These are phyloP conservation scores for Arthromyces matolae DNA, from an alignment of 768 basidiomycete genomes.

Conservation along the genomic window DNA sequence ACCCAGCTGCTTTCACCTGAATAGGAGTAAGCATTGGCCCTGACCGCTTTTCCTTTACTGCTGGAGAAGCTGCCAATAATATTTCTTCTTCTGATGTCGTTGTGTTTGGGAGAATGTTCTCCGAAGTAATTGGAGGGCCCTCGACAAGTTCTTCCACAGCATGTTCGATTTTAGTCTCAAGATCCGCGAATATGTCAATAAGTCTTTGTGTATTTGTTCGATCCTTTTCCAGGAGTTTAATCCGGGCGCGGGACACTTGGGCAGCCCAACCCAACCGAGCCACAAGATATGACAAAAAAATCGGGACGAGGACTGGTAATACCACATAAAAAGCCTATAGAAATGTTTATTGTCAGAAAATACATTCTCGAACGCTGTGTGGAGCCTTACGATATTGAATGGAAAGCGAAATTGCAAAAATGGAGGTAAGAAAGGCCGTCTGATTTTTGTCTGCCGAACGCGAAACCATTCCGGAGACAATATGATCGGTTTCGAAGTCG, in stretches of 20 bases:
- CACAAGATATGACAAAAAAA: slow-evolving; percentile 50
- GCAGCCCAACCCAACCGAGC: slow-evolving; percentile 56
- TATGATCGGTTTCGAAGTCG: slow-evolving; percentile 33
- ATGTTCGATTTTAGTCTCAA: slow-evolving; percentile 61
- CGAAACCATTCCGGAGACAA: slow-evolving; percentile 46
- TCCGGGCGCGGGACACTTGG: slow-evolving; percentile 58
- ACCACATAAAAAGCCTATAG: slow-evolving; percentile 47
- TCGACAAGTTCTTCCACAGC: slow-evolving; percentile 60
- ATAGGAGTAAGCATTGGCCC: slow-evolving; percentile 45
- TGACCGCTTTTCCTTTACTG: slow-evolving; percentile 1
- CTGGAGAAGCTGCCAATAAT: background rate
- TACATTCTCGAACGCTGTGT: background rate
- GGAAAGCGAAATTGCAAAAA: slow-evolving; percentile 59
- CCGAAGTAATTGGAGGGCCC: slow-evolving; percentile 19
- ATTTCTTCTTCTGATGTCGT: background rate
- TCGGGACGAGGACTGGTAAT: slow-evolving; percentile 65
- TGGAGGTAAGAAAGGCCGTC: slow-evolving; percentile 57
- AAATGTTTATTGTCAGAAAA: slow-evolving; percentile 4
- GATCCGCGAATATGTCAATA: slow-evolving; percentile 47
- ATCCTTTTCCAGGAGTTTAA: slow-evolving; percentile 61
- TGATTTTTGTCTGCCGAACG: slow-evolving; percentile 31
- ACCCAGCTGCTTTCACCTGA: slow-evolving; percentile 54
- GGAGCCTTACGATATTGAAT: slow-evolving; percentile 57
- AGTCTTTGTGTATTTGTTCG: slow-evolving; percentile 46
- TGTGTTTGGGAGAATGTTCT: slow-evolving; percentile 14